phyloP scores from a whole-genome alignment of 1,284 basidiomycete genomes.

The Moesziomyces globuligerus region DNA sequence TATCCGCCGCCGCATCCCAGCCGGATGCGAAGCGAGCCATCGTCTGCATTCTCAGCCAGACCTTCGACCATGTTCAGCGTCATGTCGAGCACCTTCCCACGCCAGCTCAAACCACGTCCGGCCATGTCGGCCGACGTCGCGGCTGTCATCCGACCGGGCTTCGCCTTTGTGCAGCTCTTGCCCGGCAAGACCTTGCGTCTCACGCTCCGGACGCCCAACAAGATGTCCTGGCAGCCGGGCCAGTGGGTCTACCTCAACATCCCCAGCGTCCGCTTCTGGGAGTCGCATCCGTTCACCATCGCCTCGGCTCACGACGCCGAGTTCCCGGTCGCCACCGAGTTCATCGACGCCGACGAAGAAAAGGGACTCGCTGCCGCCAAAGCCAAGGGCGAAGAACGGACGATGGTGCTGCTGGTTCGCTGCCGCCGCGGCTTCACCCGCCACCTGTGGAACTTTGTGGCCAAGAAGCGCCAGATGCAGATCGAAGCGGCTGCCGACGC shows the following conservation, averaged over 20 bases:
- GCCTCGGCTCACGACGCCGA: conserved; percentile 74
- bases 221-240: conserved; percentile 76
- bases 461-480: conserved; percentile 50
- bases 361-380: conserved; percentile 63
- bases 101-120: conserved; percentile 40
- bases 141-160: conserved; percentile 71
- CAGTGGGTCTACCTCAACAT: conserved; percentile 81
- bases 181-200: conserved; percentile 81
- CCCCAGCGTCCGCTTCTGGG: conserved; percentile 76
- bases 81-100: conserved; percentile 14
- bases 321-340: conserved; percentile 48
- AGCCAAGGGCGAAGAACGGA: conserved; percentile 69
- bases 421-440: conserved; percentile 81
- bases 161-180: conserved; percentile 79
- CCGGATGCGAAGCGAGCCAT: conserved; percentile 16
- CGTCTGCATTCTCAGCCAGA: conserved; percentile 16
- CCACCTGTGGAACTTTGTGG: conserved; percentile 74
- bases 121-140: conserved; percentile 59
- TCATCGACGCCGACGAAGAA: conserved; percentile 44
- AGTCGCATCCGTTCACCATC: conserved; percentile 84
- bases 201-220: conserved; percentile 74
- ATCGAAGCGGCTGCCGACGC: conserved; percentile 51
- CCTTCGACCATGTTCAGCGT: conserved; percentile 40
- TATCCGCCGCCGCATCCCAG: conserved; percentile 11
- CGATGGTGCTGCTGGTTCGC: conserved; percentile 79